Percentiles rank a stretch among this genome's conserved stretches.
Evolutionary conservation across 768 basidiomycete genomes (phyloP).

Genomic region (Trametes cingulata): DNA sequence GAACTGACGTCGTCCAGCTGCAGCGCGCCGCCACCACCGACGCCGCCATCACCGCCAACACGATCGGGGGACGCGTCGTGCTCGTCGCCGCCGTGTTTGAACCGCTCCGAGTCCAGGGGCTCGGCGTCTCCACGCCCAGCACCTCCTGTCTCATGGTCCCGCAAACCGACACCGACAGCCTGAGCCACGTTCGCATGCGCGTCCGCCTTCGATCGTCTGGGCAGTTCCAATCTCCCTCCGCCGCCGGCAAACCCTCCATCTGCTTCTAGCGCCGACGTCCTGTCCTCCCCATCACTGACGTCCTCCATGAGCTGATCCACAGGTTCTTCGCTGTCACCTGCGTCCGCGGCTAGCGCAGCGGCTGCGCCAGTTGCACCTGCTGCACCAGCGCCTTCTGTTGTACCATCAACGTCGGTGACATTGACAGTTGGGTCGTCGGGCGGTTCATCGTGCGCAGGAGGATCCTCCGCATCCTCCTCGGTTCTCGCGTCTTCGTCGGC

Average conservation of each 20-base stretch:
- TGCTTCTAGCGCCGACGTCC: neutral
- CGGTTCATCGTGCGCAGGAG: neutral
- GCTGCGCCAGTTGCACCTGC: neutral
- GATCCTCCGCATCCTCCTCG: slow-evolving; percentile 19
- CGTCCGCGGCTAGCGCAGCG: neutral
- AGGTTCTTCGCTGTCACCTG: neutral
- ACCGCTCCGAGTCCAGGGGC: neutral
- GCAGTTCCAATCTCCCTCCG: neutral
- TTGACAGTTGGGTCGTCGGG: neutral
- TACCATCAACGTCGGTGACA: too few relatives aligned
- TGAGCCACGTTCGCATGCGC: too few relatives aligned
- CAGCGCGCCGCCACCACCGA: neutral
- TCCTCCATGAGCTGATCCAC: slow-evolving; percentile 7
- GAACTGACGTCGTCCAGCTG: too few relatives aligned
- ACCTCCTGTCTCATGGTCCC: neutral
- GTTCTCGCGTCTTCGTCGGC: slow-evolving; percentile 29
- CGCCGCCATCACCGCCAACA: neutral
- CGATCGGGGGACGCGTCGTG: neutral
- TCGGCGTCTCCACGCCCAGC: neutral
- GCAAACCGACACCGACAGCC: neutral
- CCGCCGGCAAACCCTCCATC: slow-evolving; percentile 10
- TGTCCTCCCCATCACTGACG: slow-evolving; percentile 6
- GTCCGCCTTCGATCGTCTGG: neutral
- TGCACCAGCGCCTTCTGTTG: neutral
- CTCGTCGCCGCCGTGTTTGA: neutral